Base-by-base conservation (phyloP, 345 rosid species). In the Salix purpurea region DNA sequence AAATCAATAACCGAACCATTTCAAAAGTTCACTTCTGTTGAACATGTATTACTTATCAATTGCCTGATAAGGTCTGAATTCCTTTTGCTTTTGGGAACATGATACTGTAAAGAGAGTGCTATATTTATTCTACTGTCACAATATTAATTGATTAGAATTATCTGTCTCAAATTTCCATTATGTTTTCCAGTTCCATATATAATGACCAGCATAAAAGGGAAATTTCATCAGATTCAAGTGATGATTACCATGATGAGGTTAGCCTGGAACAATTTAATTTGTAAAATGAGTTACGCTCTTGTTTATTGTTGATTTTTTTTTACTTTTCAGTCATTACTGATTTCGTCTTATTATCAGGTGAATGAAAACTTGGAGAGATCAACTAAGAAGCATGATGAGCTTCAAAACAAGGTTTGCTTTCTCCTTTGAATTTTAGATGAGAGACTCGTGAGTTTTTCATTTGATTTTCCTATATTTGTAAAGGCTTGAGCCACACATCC, bases 351-450 rank as follows among this genome's bases (percentile, higher is more conserved):
- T 84, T 62, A 44, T 74, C 86, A 91, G 99, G 86, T 81, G 65
- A 90, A 89, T 83, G 89, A 87, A 39, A 81, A 86, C 61, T 65
- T 95, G 46, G 93, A 89, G 58, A 71, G 77, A 67, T 80, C 87
- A 40, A 83, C 82, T 78, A 86, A 82, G 79, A 84, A 52, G 80
- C 89, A 83, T 34, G 88, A 90, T 73, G 87, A 70, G 28, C 90
- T 91, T 71, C 86, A 82, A 77, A 83, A 81, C 50, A 91, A 93
- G 96, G 98, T 95, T 71, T 74, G 84, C 46, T 40, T 40, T 15
- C 46, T 65, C 9, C 74, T 44, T 48, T 18, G 56, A 62, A 44
- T 56, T 75, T 65, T 69, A 64, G 32, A 24, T 54, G 8, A 71
- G 30, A 70, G 50, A 52, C 10, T 61, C 9, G 23, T 23, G 9